Evolutionary conservation across 2,329 filamentous ascomycete species (phyloP), one percentile per base, ranked within the genome.

Genomic region (Trichoderma hamatum): DNA sequence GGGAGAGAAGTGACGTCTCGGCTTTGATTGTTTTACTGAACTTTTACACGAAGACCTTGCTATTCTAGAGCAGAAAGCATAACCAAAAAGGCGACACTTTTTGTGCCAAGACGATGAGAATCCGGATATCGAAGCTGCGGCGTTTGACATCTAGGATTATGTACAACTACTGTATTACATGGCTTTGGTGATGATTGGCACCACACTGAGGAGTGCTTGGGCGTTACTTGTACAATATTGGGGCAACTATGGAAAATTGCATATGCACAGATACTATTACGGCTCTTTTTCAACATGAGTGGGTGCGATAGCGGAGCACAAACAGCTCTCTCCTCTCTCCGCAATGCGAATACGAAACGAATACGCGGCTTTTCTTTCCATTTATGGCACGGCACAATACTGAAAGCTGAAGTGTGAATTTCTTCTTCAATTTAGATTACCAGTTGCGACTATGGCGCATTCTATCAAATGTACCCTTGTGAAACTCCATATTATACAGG

Each of bases 161-260:
- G 52, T 58, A 51, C 52, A 26, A 26, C 7, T 55, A 54, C 32
- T 14, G 34, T 46, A 10, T 58, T 39, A 34, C 52, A 66, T 39
- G 36, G 21, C 52, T 58, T 55, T 34, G 3, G 58, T 55, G 51
- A 46, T 16, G 26, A 49, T 24, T 58, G 46, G 63, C n/a, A 19
- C 19, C 49, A n/a, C n/a, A 32, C 34, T 43, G 19, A 28, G 10
- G 24, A 55, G 61, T 55, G 24, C 26, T 30, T 43, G 49, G 19
- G 36, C 49, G 43, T 66, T 66, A 28, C 28, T 32, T 66, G 63
- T 66, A 66, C 52, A 26, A 56, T 58, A 56, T 56, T 5, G 24
- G 62, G 51, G 7, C 24, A 30, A 28, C 24, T 16, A 13, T 11
- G 19, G 62, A n/a, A 24, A 65, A 55, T 3, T 30, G 24, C 2